Conservation (phyloP, 192 early-diverging fungal species). For the Powellomyces hirtus region DNA sequence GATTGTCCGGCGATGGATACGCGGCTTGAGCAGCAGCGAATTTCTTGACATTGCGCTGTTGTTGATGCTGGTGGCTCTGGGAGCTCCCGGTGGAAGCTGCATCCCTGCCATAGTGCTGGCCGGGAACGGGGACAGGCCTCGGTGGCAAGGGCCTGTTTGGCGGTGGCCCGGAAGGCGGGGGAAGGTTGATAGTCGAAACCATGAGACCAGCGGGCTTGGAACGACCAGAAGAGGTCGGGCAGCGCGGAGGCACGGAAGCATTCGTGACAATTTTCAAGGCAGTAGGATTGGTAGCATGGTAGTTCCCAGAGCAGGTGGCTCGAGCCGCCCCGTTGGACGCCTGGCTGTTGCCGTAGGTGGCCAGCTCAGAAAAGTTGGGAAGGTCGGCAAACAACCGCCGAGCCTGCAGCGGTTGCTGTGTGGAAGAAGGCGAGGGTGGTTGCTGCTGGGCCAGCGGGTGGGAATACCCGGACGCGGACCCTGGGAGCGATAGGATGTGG, state of each 20-base stretch:
- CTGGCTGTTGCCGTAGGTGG: background rate
- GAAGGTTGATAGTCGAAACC: constrained; percentile 7
- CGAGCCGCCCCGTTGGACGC: background rate
- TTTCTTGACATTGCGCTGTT: background rate
- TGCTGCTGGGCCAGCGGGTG: no score
- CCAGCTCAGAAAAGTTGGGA: background rate
- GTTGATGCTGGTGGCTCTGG: background rate
- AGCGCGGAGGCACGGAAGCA: background rate
- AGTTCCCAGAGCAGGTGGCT: background rate
- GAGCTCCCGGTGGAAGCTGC: background rate
- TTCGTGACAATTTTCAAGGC: background rate
- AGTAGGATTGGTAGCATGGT: background rate
- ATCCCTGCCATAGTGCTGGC: background rate
- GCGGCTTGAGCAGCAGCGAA: background rate
- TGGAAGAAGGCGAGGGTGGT: background rate
- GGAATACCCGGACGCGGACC: no score
- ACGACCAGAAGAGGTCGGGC: background rate
- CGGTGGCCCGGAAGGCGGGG: constrained; percentile 9
- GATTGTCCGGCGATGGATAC: constrained; percentile 12
- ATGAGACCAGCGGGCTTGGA: background rate
- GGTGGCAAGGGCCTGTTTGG: constrained; percentile 15
- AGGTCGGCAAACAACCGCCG: constrained; percentile 8
- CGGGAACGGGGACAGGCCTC: background rate
- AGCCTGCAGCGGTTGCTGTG: constrained; percentile 7
- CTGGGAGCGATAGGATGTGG: no score